Conservation (phyloP, 106 monocot genomes). For the Platanthera zijinensis region DNA sequence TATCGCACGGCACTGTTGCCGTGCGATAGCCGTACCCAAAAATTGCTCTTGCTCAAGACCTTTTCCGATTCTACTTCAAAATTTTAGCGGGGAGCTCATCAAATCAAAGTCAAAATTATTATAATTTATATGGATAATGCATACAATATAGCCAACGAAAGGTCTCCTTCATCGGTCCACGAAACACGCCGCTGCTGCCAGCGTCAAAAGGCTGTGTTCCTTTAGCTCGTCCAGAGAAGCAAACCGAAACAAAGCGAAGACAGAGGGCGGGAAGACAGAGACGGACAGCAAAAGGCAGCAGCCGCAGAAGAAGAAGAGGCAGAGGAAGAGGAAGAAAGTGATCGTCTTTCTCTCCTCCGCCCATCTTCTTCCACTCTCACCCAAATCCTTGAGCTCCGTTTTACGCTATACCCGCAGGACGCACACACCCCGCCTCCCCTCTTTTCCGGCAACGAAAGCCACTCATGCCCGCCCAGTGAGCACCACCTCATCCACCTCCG, state of each 20-base stretch:
- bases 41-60: too few species aligned
- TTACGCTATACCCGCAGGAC: not conserved
- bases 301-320: not conserved
- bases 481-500: not conserved
- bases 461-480: not conserved
- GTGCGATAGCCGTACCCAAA: too few species aligned
- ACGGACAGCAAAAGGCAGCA: not conserved
- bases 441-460: not conserved
- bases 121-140: too few species aligned
- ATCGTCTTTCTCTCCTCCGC: slow-evolving; percentile 12
- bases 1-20: too few species aligned
- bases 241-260: slow-evolving; percentile 2
- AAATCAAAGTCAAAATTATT: too few species aligned
- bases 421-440: not conserved
- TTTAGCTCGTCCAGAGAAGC: not conserved
- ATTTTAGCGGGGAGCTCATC: too few species aligned
- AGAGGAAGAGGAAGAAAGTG: slow-evolving; percentile 12
- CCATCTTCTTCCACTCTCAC: slow-evolving; percentile 15
- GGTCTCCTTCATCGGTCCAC: slow-evolving; percentile 13
- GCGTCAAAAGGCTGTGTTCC: slow-evolving; percentile 1
- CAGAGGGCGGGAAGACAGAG: not conserved
- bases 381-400: not conserved
- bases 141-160: slow-evolving; percentile 1
- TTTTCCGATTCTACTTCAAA: too few species aligned
- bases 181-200: slow-evolving; percentile 11